Evolutionary conservation across 148 eudicot species (phyloP).

Genomic region (Agrostemma githago): DNA sequence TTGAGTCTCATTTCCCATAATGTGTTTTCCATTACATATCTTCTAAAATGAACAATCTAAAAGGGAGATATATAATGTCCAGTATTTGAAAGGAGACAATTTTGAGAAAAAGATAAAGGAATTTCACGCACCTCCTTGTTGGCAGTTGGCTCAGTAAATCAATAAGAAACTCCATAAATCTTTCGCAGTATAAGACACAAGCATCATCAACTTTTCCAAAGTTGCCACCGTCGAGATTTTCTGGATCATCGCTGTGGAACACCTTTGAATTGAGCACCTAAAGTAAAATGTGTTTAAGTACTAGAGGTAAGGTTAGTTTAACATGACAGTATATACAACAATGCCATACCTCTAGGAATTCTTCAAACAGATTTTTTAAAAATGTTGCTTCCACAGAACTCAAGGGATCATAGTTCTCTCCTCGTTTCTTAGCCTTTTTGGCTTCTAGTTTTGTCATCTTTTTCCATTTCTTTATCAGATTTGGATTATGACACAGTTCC

Average conservation of each 20-base stretch:
- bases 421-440: constrained; percentile 60
- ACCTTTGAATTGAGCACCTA: constrained; percentile 79
- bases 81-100: not conserved
- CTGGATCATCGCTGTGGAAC: constrained; percentile 34
- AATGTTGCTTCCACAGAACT: constrained; percentile 64
- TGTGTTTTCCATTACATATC: not conserved
- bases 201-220: constrained; percentile 61
- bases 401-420: constrained; percentile 57
- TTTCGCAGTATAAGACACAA: constrained; percentile 77
- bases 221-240: constrained; percentile 34
- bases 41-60: not conserved
- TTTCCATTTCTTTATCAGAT: constrained; percentile 79
- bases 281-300: not conserved
- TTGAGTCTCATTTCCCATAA: not conserved
- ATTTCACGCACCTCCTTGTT: constrained; percentile 62
- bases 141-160: constrained; percentile 96
- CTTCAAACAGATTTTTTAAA: constrained; percentile 70
- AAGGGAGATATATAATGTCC: not conserved
- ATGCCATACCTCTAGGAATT: constrained; percentile 71
- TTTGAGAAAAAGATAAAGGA: not conserved
- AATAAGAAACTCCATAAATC: constrained; percentile 94
- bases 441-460: constrained; percentile 69
- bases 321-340: not conserved
- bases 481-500: constrained; percentile 74
- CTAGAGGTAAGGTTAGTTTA: not conserved